Evolutionary conservation across 352 stramenopile species (phyloP), one percentile per base, ranked within the genome.

Genomic region (Discostella stelligera): DNA sequence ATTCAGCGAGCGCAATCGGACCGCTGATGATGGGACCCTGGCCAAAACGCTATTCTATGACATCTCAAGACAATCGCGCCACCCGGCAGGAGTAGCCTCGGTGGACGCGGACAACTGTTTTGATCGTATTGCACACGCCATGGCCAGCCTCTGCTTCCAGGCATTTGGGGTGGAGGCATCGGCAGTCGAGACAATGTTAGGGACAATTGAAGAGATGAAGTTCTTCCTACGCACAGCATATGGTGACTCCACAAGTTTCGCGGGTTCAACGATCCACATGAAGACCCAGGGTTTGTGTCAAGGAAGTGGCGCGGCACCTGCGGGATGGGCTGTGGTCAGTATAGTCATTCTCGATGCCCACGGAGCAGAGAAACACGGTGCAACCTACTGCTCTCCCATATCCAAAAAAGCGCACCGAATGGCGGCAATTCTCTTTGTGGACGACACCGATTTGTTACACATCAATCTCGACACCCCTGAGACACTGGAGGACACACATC

Each of bases 131-230:
- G 50, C 52, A 20, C 65, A 72, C 16, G 27, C 65, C 8, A 69
- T 32, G 27, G 27, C 27, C 27, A 32, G 27, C 27, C 27, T 32
- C 5, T 32, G 27, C 27, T 32, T 32, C 46, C 66, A 76, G 39
- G 30, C 68, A 25, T 64, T 63, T 46, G 48, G 58, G 23, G 59
- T 76, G 49, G 6, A 32, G n/a, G 14, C 41, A 20, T 58, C 58
- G 6, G 32, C 66, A 25, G 1, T 44, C 16, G 37, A 37, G 69
- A 70, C 59, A 14, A 67, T 67, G 53, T 30, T 71, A 8, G 14
- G 2, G 13, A 30, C 55, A 32, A 68, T 78, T 9, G 21, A 78
- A 41, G 37, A 72, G 1, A 78, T 72, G 62, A 72, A 78, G 32
- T 32, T 32, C 5, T 32, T 32, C 27, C 27, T 32, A 2, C 27